These are phyloP conservation scores for Mortierella sp. DNA, from an alignment of 371 early-diverging fungal genomes.

Conservation along the genomic window DNA sequence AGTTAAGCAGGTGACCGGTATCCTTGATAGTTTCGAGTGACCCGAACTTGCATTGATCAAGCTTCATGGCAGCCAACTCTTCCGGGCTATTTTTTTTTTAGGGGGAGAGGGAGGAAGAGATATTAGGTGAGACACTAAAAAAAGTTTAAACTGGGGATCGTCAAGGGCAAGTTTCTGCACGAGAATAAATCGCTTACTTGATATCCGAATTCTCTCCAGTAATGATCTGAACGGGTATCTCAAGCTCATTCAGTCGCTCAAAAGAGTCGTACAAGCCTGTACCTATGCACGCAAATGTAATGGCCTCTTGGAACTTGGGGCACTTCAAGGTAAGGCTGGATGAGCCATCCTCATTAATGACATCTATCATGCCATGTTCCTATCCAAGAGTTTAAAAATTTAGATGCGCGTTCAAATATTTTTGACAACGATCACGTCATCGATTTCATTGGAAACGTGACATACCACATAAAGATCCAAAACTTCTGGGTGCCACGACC, in stretches of 20 bases:
- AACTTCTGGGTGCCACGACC: constrained; percentile 37
- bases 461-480: constrained; percentile 38
- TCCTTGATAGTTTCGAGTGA: constrained; percentile 20
- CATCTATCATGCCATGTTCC: constrained; percentile 36
- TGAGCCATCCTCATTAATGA: constrained; percentile 27
- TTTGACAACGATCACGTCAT: neutral
- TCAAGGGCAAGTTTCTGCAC: too few species aligned
- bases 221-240: constrained; percentile 43
- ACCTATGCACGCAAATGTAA: constrained; percentile 36
- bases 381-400: neutral
- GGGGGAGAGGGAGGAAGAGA: too few species aligned
- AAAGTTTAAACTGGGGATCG: too few species aligned
- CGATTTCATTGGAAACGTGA: neutral
- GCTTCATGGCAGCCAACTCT: constrained; percentile 28
- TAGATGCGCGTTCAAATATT: too few species aligned
- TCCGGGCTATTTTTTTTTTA: constrained; percentile 1
- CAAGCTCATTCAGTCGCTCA: constrained; percentile 30
- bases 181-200: constrained; percentile 30
- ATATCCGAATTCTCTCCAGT: constrained; percentile 39
- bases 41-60: constrained; percentile 20
- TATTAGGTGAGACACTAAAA: neutral
- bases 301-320: constrained; percentile 52
- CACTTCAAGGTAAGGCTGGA: constrained; percentile 29
- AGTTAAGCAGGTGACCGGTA: constrained; percentile 26
- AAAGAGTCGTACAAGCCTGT: constrained; percentile 37